Evolutionary conservation across 768 basidiomycete genomes (phyloP).

Genomic region (Pholiota conissans): DNA sequence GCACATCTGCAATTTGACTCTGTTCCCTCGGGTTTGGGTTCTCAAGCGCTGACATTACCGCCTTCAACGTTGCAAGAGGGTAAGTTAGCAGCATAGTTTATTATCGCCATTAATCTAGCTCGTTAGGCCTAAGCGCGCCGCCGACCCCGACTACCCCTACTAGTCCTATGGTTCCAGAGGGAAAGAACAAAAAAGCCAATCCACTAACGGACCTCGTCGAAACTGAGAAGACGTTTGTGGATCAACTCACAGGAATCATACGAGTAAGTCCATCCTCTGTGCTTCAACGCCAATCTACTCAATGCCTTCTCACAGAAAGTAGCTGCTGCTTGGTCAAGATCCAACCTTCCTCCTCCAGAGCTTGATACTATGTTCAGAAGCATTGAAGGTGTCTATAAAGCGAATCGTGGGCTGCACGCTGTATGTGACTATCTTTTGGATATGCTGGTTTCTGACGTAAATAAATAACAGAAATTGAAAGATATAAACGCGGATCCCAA

Average conservation of each 20-base stretch:
- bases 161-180: conserved; percentile 31
- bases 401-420: conserved; percentile 77
- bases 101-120: conserved; percentile 10
- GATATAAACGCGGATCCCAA: conserved; percentile 93
- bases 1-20: not conserved
- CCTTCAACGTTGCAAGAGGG: conserved; percentile 20
- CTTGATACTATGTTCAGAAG: conserved; percentile 94
- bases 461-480: conserved; percentile 72
- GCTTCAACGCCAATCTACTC: not conserved
- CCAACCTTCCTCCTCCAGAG: conserved; percentile 89
- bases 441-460: conserved; percentile 16
- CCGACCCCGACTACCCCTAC: conserved; percentile 36
- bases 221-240: conserved; percentile 91
- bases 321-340: conserved; percentile 95
- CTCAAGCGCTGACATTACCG: conserved; percentile 12
- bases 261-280: conserved; percentile 53
- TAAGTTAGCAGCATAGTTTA: conserved; percentile 15
- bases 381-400: conserved; percentile 90
- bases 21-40: not conserved
- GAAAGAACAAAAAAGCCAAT: conserved; percentile 60
- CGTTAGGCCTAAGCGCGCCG: conserved; percentile 25
- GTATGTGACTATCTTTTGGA: conserved; percentile 40
- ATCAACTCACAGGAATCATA: conserved; percentile 86
- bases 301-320: conserved; percentile 65
- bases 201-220: conserved; percentile 91